Evolutionary conservation across 2,329 filamentous ascomycete species (phyloP).

Genomic region (Aureobasidium vineae): DNA sequence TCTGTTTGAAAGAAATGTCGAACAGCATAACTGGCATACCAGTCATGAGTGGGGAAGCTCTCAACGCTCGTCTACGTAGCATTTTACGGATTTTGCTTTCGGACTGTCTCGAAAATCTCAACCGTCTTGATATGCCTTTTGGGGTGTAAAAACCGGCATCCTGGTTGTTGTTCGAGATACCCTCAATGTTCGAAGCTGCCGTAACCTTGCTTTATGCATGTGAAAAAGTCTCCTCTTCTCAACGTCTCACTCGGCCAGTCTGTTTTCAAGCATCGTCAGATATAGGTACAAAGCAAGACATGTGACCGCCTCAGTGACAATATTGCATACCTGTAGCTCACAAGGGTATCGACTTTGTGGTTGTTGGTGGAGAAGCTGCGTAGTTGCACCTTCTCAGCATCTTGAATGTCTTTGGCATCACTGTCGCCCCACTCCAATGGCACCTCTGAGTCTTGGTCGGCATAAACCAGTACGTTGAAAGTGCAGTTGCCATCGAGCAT

Average conservation of each 20-base stretch:
- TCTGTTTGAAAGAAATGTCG: background rate
- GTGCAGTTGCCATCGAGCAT: slow-evolving; percentile 94
- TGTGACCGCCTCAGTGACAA: background rate
- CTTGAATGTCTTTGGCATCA: slow-evolving; percentile 93
- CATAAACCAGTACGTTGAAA: slow-evolving; percentile 98
- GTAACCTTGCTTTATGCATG: background rate
- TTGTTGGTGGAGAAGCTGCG: slow-evolving; percentile 94
- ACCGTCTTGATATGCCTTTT: slow-evolving; percentile 1
- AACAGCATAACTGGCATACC: background rate
- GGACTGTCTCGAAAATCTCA: slow-evolving; percentile 13
- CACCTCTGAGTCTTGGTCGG: slow-evolving; percentile 93
- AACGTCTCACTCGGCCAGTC: slow-evolving; percentile 30
- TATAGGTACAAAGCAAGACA: slow-evolving; percentile 3
- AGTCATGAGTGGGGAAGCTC: background rate
- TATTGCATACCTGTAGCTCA: slow-evolving; percentile 70
- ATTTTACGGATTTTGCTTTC: slow-evolving; percentile 9
- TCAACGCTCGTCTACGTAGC: slow-evolving; percentile 13
- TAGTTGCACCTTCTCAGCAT: slow-evolving; percentile 92
- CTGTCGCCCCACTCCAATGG: slow-evolving; percentile 98
- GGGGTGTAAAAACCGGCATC: background rate
- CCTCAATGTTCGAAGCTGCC: slow-evolving; percentile 10
- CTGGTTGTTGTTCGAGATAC: slow-evolving; percentile 4
- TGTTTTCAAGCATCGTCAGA: slow-evolving; percentile 26
- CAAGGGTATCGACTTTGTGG: slow-evolving; percentile 90
- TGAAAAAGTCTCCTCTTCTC: background rate